phyloP scores from a whole-genome alignment of 129 eudicot species.

The Deinandra increscens region DNA sequence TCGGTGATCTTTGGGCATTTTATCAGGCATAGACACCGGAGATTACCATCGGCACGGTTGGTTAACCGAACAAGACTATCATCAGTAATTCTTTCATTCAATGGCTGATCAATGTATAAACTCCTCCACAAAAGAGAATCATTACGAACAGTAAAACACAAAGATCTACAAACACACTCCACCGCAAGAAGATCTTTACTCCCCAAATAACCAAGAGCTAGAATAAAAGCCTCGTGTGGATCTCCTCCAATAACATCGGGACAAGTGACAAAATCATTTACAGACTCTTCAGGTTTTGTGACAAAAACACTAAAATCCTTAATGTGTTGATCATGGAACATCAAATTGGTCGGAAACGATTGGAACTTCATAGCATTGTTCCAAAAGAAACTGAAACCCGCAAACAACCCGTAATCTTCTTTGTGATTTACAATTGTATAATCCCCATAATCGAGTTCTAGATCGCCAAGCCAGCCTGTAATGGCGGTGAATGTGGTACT shows the following conservation, averaged over 20 bases:
- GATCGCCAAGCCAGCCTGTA: slow-evolving; percentile 65
- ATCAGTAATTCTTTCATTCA: slow-evolving; percentile 71
- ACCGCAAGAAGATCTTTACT: slow-evolving; percentile 60
- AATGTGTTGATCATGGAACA: slow-evolving; percentile 13
- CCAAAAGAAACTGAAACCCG: slow-evolving; percentile 55
- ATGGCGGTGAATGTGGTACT: slow-evolving; percentile 63
- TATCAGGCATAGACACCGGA: slow-evolving; percentile 69
- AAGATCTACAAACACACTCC: slow-evolving; percentile 72
- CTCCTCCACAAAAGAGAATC: slow-evolving; percentile 74
- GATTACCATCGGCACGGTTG: slow-evolving; percentile 62
- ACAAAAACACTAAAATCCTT: slow-evolving; percentile 26
- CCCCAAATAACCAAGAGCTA: slow-evolving; percentile 66
- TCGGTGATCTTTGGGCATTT: slow-evolving; percentile 79
- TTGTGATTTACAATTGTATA: slow-evolving; percentile 27
- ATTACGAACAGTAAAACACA: slow-evolving; percentile 46
- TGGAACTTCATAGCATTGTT: slow-evolving; percentile 48
- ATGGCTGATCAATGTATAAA: slow-evolving; percentile 64
- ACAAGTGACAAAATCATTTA: slow-evolving; percentile 17
- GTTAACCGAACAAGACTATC: slow-evolving; percentile 68
- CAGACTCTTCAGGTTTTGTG: slow-evolving; percentile 10
- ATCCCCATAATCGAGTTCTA: slow-evolving; percentile 54
- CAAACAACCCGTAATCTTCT: slow-evolving; percentile 51
- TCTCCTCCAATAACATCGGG: slow-evolving; percentile 37
- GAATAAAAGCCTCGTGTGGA: slow-evolving; percentile 59
- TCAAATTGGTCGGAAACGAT: slow-evolving; percentile 35